Conservation (phyloP, 768 basidiomycete species). For the Daedalea quercina region DNA sequence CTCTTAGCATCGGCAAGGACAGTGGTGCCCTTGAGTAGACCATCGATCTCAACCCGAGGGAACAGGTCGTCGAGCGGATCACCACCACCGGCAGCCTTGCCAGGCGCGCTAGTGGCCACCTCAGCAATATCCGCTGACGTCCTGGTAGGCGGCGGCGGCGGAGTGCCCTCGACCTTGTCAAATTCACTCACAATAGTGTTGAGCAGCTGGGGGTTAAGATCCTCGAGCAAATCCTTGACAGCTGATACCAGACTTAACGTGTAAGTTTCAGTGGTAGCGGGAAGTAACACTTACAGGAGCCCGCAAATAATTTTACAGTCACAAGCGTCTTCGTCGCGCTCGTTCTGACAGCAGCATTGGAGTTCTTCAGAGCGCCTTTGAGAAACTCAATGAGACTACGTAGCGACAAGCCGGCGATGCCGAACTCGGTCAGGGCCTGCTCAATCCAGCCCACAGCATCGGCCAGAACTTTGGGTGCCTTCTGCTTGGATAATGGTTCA, state of each 20-base stretch:
- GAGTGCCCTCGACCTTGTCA: constrained; percentile 78
- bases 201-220: constrained; percentile 89
- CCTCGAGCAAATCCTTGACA: constrained; percentile 88
- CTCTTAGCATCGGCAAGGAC: constrained; percentile 82
- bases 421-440: constrained; percentile 81
- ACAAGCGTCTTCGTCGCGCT: constrained; percentile 92
- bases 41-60: constrained; percentile 90
- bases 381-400: constrained; percentile 86
- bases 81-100: constrained; percentile 29
- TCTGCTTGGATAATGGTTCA: constrained; percentile 89
- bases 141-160: constrained; percentile 73
- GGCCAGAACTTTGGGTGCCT: constrained; percentile 94
- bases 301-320: constrained; percentile 87
- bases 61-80: constrained; percentile 93
- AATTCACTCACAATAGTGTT: constrained; percentile 89
- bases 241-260: constrained; percentile 36
- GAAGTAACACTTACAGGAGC: constrained; percentile 52
- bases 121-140: constrained; percentile 69
- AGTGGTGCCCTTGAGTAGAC: constrained; percentile 74
- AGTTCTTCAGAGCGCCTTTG: constrained; percentile 81
- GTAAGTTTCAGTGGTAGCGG: neutral
- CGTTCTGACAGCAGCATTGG: constrained; percentile 89
- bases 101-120: constrained; percentile 35
- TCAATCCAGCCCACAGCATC: constrained; percentile 90
- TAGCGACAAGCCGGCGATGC: constrained; percentile 79